Percentiles rank a stretch among this genome's conserved stretches.
phyloP scores from a whole-genome alignment of 768 basidiomycete species.

The Astraeus odoratus region DNA sequence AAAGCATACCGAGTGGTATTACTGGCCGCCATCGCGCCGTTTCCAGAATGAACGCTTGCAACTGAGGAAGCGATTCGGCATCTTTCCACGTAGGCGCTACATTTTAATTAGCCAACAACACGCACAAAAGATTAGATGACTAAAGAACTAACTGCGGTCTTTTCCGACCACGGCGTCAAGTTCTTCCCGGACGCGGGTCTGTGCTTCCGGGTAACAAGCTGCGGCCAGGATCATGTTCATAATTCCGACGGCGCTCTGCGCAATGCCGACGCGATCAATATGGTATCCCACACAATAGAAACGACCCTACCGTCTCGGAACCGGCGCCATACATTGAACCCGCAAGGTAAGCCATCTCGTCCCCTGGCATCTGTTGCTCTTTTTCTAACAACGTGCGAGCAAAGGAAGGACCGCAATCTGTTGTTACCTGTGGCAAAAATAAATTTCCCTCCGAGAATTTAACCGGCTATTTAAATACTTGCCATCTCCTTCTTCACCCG shows the following conservation, averaged over 20 bases:
- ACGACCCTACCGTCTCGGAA: constrained; percentile 37
- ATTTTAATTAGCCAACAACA: too few species aligned
- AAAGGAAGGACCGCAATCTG: constrained; percentile 30
- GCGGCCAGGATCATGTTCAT: constrained; percentile 47
- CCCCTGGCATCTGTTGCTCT: constrained; percentile 40
- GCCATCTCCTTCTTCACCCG: constrained; percentile 41
- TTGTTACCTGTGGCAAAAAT: constrained; percentile 4
- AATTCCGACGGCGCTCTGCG: constrained; percentile 42
- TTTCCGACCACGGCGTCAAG: constrained; percentile 44
- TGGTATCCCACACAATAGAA: not conserved
- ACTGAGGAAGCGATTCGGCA: constrained; percentile 24
- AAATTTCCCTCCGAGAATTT: not conserved
- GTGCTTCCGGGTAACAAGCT: constrained; percentile 45
- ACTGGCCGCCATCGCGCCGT: constrained; percentile 31
- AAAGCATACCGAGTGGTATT: constrained; percentile 16
- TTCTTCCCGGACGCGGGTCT: constrained; percentile 44
- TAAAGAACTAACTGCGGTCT: constrained; percentile 15
- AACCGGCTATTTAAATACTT: not conserved
- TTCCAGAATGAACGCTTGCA: constrained; percentile 32
- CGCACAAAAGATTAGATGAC: not conserved
- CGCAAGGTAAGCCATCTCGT: constrained; percentile 52
- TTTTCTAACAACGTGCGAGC: constrained; percentile 45
- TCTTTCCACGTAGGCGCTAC: constrained; percentile 34
- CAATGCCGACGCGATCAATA: not conserved
- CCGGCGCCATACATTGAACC: constrained; percentile 57